Conservation (phyloP, 768 basidiomycete species). For the Rhizopogon roseolus region DNA sequence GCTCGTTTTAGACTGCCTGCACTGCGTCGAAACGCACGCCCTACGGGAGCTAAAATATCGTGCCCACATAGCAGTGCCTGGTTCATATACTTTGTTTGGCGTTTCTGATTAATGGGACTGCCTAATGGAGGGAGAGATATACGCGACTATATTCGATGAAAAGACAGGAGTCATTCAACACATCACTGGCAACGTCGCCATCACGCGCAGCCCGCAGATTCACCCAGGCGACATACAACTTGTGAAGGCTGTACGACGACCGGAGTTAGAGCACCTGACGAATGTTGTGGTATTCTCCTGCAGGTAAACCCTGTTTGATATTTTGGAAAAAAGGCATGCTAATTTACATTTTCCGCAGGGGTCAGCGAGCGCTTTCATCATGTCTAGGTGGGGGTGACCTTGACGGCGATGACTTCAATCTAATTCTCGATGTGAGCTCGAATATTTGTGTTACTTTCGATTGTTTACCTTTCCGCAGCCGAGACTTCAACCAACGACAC, state of each 20-base stretch:
- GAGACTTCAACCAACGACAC: slow-evolving; percentile 23
- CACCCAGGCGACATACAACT: slow-evolving; percentile 45
- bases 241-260: slow-evolving; percentile 37
- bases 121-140: slow-evolving; percentile 43
- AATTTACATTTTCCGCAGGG: slow-evolving; percentile 13
- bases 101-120: slow-evolving; percentile 48
- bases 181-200: slow-evolving; percentile 34
- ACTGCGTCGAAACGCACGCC: slow-evolving; percentile 37
- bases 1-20: slow-evolving; percentile 31
- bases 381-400: slow-evolving; percentile 67
- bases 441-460: background rate
- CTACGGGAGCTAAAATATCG: slow-evolving; percentile 49
- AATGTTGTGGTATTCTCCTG: slow-evolving; percentile 51
- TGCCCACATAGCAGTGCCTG: slow-evolving; percentile 45
- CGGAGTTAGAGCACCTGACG: slow-evolving; percentile 32
- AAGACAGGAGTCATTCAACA: slow-evolving; percentile 17
- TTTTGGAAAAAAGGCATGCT: background rate
- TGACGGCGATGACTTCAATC: slow-evolving; percentile 59
- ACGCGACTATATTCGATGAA: slow-evolving; percentile 34
- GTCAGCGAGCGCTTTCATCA: slow-evolving; percentile 54
- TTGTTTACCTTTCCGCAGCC: slow-evolving; percentile 11
- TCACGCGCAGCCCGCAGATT: slow-evolving; percentile 49
- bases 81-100: slow-evolving; percentile 45
- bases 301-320: slow-evolving; percentile 20
- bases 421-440: slow-evolving; percentile 34